phyloP scores from a whole-genome alignment of 1,284 basidiomycete species.

The Puccinia hordei region DNA sequence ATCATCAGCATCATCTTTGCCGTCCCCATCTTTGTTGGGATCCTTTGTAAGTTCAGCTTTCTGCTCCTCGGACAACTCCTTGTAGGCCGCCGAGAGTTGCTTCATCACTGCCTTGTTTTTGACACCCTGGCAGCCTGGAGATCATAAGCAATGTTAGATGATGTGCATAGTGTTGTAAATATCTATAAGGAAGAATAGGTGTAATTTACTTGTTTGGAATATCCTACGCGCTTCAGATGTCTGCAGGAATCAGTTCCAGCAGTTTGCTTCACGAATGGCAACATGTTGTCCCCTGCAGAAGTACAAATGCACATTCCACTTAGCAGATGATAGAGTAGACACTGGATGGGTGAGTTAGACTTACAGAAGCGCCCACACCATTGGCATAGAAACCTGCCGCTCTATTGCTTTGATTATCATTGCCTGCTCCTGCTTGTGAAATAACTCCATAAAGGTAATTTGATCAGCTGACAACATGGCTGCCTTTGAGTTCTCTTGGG shows the following conservation, averaged over 20 bases:
- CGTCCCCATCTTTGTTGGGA: too few relatives aligned
- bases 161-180: too few relatives aligned
- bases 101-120: too few relatives aligned
- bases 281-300: neutral
- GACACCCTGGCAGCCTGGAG: neutral
- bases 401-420: neutral
- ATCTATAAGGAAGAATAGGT: neutral
- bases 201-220: neutral
- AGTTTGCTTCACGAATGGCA: neutral
- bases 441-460: neutral
- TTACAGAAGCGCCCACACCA: neutral
- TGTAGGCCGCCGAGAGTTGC: too few relatives aligned
- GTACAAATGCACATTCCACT: too few relatives aligned
- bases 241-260: neutral
- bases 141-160: neutral
- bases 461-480: neutral
- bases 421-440: neutral
- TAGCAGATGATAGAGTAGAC: too few relatives aligned
- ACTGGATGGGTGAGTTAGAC: neutral
- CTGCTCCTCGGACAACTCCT: too few relatives aligned
- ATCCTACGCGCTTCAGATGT: neutral
- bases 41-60: too few relatives aligned
- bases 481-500: neutral
- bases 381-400: neutral
- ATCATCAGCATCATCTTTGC: too few relatives aligned